A percentile compares a stretch with the other conserved stretches of the same genome.
Conservation (phyloP, 2,329 filamentous ascomycete species). For the Davidsoniella australis region DNA sequence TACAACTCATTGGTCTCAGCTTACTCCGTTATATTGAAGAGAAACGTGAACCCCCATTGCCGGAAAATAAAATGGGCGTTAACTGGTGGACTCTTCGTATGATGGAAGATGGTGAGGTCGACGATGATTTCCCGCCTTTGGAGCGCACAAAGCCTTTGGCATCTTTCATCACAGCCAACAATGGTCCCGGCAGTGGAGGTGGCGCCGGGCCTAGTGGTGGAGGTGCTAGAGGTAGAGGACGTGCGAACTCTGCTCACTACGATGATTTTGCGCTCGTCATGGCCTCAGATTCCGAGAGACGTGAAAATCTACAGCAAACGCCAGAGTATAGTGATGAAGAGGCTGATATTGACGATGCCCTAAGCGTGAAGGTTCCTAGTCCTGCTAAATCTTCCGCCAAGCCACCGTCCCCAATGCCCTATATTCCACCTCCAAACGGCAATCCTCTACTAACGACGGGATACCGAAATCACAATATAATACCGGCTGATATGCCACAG, state of each 20-base stretch:
- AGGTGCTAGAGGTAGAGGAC: conserved; percentile 21
- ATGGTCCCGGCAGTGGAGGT: conserved; percentile 28
- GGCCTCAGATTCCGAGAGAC: conserved; percentile 49
- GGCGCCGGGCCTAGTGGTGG: conserved; percentile 47
- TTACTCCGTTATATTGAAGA: conserved; percentile 66
- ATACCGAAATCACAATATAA: conserved; percentile 30
- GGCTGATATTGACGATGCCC: conserved; percentile 17
- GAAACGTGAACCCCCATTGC: conserved; percentile 49
- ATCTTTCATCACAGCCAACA: conserved; percentile 69
- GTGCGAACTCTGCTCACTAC: conserved; percentile 59
- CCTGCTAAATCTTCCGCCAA: conserved; percentile 27
- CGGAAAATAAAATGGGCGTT: conserved; percentile 51
- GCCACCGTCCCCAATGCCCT: conserved; percentile 13
- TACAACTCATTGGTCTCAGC: conserved; percentile 66
- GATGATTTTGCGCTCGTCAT: conserved; percentile 70
- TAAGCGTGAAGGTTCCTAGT: conserved; percentile 17
- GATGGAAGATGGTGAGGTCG: conserved; percentile 71
- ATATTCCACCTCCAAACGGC: conserved; percentile 17
- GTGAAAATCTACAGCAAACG: conserved; percentile 51
- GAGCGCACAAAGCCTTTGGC: conserved; percentile 57
- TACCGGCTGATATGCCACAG: conserved; percentile 39
- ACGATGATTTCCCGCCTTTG: conserved; percentile 69
- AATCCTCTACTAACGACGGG: conserved; percentile 45
- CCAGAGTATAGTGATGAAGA: conserved; percentile 45
- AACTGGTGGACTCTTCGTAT: conserved; percentile 73